phyloP scores from a whole-genome alignment of 768 basidiomycete species.

The Xerocomus potaroensis region DNA sequence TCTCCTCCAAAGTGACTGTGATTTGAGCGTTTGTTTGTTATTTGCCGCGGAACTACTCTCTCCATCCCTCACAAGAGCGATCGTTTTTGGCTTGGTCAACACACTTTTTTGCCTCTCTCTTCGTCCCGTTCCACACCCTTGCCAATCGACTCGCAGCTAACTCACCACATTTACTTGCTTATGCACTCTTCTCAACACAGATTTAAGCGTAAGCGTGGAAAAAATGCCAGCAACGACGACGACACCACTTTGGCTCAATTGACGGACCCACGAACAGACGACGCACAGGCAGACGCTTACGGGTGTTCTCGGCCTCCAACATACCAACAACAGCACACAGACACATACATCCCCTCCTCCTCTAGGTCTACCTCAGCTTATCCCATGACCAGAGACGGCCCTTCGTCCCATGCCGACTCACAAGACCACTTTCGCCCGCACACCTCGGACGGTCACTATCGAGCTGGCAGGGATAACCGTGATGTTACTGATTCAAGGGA shows the following conservation, averaged over 20 bases:
- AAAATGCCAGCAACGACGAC: slow-evolving; percentile 50
- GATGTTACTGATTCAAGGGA: slow-evolving; percentile 42
- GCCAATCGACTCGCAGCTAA: slow-evolving; percentile 17
- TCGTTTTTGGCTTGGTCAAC: slow-evolving; percentile 28
- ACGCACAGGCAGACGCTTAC: slow-evolving; percentile 49
- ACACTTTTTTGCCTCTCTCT: slow-evolving; percentile 21
- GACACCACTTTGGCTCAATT: slow-evolving; percentile 35
- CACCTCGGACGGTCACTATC: slow-evolving; percentile 48
- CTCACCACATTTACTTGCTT: slow-evolving; percentile 19
- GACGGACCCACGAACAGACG: slow-evolving; percentile 45
- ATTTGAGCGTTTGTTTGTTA: slow-evolving; percentile 32
- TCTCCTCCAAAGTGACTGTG: slow-evolving; percentile 23
- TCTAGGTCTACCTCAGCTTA: slow-evolving; percentile 43
- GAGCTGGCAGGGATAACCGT: slow-evolving; percentile 46
- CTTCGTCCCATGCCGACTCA: slow-evolving; percentile 46
- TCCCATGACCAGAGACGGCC: slow-evolving; percentile 47
- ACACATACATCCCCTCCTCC: slow-evolving; percentile 43
- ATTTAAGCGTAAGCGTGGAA: slow-evolving; percentile 49
- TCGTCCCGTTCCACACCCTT: slow-evolving; percentile 17
- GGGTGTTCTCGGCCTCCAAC: slow-evolving; percentile 45
- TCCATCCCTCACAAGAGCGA: slow-evolving; percentile 20
- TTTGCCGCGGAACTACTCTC: slow-evolving; percentile 20
- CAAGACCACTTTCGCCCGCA: slow-evolving; percentile 39
- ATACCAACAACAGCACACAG: slow-evolving; percentile 38
- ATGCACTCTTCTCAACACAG: slow-evolving; percentile 39